Percentiles rank a stretch among this genome's conserved stretches.
These are phyloP conservation scores for Scutellaria minor DNA, from an alignment of 257 asterid genomes.

Conservation along the genomic window DNA sequence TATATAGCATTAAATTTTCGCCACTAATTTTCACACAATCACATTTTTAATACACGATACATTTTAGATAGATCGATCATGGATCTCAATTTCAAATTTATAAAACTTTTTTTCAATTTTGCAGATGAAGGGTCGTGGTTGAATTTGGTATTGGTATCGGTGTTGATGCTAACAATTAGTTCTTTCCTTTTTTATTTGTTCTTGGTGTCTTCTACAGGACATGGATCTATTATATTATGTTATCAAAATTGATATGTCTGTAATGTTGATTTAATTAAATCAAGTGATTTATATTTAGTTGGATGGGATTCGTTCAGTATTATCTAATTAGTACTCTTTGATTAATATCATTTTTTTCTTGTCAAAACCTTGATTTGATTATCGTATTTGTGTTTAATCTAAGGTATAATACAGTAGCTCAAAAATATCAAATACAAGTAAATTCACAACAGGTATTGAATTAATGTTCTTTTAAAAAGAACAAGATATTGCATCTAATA, in stretches of 20 bases:
- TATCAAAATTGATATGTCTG: background rate
- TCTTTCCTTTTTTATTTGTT: background rate
- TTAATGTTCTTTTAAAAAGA: too few species aligned
- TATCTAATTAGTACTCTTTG: too few species aligned
- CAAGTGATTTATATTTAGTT: too few species aligned
- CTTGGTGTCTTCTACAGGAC: background rate
- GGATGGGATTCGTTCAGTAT: background rate
- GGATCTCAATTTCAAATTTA: background rate
- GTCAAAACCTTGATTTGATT: background rate
- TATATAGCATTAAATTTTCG: too few species aligned
- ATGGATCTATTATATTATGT: background rate
- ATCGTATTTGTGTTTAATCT: background rate
- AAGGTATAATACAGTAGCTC: too few species aligned
- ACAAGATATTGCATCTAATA: too few species aligned
- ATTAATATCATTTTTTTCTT: background rate
- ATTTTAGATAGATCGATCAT: too few species aligned
- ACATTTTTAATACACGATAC: too few species aligned
- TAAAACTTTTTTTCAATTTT: background rate
- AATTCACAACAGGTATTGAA: too few species aligned
- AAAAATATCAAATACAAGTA: too few species aligned
- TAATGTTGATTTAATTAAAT: too few species aligned
- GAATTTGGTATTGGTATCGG: background rate
- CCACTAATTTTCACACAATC: too few species aligned
- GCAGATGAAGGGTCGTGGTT: slow-evolving; percentile 13
- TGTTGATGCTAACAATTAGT: background rate